Evolutionary conservation across 345 rosid genomes (phyloP), one percentile per base, ranked within the genome.

Genomic region (Eucalyptus cloeziana): DNA sequence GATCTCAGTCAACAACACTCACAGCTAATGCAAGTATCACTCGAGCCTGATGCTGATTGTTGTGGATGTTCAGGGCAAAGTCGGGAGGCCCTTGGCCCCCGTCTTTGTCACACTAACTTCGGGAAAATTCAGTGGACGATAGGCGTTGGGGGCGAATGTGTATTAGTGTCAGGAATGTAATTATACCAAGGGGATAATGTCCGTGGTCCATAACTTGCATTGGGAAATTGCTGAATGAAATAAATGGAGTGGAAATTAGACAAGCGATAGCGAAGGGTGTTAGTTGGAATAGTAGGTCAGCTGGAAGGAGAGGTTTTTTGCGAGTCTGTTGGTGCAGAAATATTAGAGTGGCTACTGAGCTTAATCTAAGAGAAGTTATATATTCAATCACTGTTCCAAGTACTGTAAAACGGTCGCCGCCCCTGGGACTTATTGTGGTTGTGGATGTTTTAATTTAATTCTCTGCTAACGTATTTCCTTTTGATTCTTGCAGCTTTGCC

Each of bases 401-500:
- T 19, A 71, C 13, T 37, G 27, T 71, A 19, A 10, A 71, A 37
- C 27, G 24, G 81, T 37, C 3, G 8, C 83, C 11, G 30, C 47
- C 83, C 30, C 14, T 19, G 47, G 47, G 27, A 21, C 8, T 6
- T 76, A 40, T 21, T 19, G 9, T 40, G 47, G 30, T 40, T 43
- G 21, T 10, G 47, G 47, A 76, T 76, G 47, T 76, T 37, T 76
- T 76, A 3, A 8, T 76, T 40, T 40, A 25, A 21, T 76, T 21
- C 15, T 10, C 15, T 3, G 47, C 83, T 76, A 22, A 76, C 40
- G 5, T 21, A 76, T 10, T 76, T 76, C 43, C 67, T 60, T 89
- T 25, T 3, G 51, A 31, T 88, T 88, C 85, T 87, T 91, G 92
- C 99, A 96, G 98, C 97, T 91, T 90, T 96, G 92, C 98, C 94